These are phyloP conservation scores for Teratosphaeria nubilosa DNA, from an alignment of 2,329 filamentous ascomycete genomes.

Conservation along the genomic window DNA sequence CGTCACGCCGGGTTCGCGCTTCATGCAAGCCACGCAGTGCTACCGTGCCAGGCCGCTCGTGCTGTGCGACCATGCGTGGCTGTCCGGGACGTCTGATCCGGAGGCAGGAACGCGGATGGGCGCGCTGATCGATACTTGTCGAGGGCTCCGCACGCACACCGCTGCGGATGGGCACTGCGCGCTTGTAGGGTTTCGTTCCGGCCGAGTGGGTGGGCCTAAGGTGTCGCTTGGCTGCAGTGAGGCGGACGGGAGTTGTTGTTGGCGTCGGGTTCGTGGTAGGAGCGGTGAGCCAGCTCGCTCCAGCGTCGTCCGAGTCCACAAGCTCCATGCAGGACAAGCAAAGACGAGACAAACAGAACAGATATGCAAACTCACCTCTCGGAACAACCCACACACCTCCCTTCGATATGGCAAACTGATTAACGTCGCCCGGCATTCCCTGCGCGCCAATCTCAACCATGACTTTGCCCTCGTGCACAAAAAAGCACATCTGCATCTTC, in stretches of 20 bases:
- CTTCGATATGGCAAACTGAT: conserved; percentile 69
- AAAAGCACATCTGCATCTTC: conserved; percentile 96
- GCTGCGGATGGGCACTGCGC: not conserved
- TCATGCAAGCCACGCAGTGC: not conserved
- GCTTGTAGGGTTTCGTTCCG: not conserved
- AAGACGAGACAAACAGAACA: not conserved
- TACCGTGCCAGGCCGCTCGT: not conserved
- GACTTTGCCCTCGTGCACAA: conserved; percentile 75
- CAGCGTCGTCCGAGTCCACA: not conserved
- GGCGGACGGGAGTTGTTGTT: not conserved
- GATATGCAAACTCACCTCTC: conserved; percentile 55
- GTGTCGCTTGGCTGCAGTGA: not conserved
- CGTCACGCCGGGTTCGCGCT: not conserved
- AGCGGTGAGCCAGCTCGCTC: conserved; percentile 5
- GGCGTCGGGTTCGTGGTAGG: not conserved
- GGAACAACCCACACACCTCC: conserved; percentile 93
- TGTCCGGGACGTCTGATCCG: not conserved
- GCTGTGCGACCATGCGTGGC: not conserved
- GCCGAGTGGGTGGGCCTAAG: not conserved
- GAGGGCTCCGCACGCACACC: not conserved
- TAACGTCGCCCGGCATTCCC: conserved; percentile 39
- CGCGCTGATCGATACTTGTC: not conserved
- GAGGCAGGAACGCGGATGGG: not conserved
- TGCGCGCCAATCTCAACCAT: conserved; percentile 55
- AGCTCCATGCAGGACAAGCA: not conserved